Conservation (phyloP, 495 filamentous ascomycete genomes). For the Aspergillus heteromorphus region DNA sequence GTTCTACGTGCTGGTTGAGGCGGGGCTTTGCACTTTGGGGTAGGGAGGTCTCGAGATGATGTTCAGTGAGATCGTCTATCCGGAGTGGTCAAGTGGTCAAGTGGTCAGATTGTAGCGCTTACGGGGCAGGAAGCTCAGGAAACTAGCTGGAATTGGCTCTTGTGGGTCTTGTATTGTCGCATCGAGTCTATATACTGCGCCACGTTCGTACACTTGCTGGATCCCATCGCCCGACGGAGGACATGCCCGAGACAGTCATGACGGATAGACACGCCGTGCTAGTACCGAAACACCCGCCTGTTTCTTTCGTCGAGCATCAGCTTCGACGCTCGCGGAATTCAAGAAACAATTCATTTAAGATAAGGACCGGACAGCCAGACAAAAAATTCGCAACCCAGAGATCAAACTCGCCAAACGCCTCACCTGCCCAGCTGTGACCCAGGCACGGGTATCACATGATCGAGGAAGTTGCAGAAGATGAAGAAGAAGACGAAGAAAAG, state of each 20-base stretch:
- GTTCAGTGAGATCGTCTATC: no score
- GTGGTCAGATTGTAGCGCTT: no score
- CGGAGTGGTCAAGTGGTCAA: no score
- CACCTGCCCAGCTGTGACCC: slow-evolving; percentile 28
- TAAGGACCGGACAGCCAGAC: not conserved
- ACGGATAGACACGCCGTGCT: not conserved
- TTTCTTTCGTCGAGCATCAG: not conserved
- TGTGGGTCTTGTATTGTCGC: not conserved
- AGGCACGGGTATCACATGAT: slow-evolving; percentile 28
- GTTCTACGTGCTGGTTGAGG: not conserved
- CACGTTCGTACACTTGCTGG: not conserved
- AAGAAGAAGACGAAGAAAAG: slow-evolving; percentile 3
- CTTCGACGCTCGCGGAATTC: not conserved
- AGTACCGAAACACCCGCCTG: not conserved
- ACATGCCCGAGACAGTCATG: not conserved
- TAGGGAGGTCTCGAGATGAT: no score
- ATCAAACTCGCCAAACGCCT: slow-evolving; percentile 21
- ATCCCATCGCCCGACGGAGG: not conserved
- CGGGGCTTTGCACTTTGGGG: no score
- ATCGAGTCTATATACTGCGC: slow-evolving; percentile 1
- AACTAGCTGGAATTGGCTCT: not conserved
- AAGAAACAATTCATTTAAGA: not conserved
- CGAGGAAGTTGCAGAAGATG: slow-evolving; percentile 8
- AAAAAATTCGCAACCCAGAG: not conserved
- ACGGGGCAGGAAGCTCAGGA: not conserved